Base-by-base conservation (phyloP, 1,284 basidiomycete genomes). In the Malassezia obtusa region DNA sequence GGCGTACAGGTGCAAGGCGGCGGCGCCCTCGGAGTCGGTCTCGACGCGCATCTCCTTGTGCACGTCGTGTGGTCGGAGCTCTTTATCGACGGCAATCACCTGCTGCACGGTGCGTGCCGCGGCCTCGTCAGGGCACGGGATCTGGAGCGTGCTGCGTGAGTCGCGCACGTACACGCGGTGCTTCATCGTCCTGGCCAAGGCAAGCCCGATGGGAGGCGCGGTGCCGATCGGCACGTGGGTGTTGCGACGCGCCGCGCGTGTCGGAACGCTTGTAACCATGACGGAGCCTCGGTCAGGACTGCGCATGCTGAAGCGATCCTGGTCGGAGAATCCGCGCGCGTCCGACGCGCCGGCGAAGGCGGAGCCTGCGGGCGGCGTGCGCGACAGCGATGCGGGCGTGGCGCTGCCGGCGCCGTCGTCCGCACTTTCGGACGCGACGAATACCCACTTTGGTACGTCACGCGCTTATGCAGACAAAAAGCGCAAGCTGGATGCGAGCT, bases 41-140 rank as follows among this genome's bases (percentile, higher is more conserved):
- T 57, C 50, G 35, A 65, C 50, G 24, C 50, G 36, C 26, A 64
- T 52, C 21, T 51, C 49, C 33, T 68, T 68, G 9, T 57, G 45
- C 8, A 65, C 62, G 30, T 68, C 62, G 21, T 62, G 59, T 8
- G 66, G 66, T 31, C 64, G 61, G 45, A 68, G 60, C 44, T 68
- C 66, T 31, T 54, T 61, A 47, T 68, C 66, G 35, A 68, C 64
- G 24, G 44, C 22, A 40, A 68, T 56, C 39, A 60, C 57, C 11
- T 61, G 51, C 25, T 58, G 54, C 5, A 67, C 52, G 31, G 56
- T 61, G 11, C 43, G 36, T 0, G 63, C 65, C 2, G 60, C 51
- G 6, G 25, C 6, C 8, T 50, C 50, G 41, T 53, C 49, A 17
- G 62, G 62, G 51, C 63, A 67, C 45, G 63, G 63, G 10, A 67